Base-by-base conservation (phyloP, 2,329 filamentous ascomycete species). In the Colletotrichum siamense region DNA sequence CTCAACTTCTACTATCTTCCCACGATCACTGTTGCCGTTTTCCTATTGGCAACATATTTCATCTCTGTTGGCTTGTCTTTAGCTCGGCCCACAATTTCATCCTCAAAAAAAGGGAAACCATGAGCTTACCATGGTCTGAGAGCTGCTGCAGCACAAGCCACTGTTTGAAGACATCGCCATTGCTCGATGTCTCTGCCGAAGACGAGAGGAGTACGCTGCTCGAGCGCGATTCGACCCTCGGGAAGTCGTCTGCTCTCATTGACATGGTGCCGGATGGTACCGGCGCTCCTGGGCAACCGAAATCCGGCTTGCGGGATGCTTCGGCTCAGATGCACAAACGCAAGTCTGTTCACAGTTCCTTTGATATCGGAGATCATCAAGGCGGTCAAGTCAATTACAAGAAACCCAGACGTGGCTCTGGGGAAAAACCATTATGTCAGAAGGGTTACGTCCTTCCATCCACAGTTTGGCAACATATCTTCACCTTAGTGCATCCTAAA, bases 401-500 rank as follows among this genome's bases (percentile, higher is more conserved):
- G 32, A 76, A 52, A 30, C 26, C 16, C n/a, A 75, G 55, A 57
- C 22, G 55, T 28, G 57, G 16, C 9, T 36, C 22, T 22, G 49
- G 6, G 16, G 26, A 63, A 18, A 36, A 18, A 15, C 7, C 30
- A 18, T 22, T 28, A 32, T 18, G 59, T 63, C 59, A 32, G 32
- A 32, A 52, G 44, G n/a, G n/a, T 52, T 52, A 24, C 12, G 6
- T 63, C n/a, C 71, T 75, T 63, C 64, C 74, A 52, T 26, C 88
- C 79, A 91, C 93, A 84, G 86, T 94, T 81, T 95, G 94, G 93
- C 93, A 95, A 81, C 89, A 90, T 81, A 87, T 95, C 80, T 94
- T 95, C 83, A 90, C 89, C 80, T 92, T 92, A 82, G 89, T 92
- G 83, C 89, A 92, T 75, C 93, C 94, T 73, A 88, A 85, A 82